Conservation (phyloP, 2,329 filamentous ascomycete genomes). For the Diaporthe longicolla region DNA sequence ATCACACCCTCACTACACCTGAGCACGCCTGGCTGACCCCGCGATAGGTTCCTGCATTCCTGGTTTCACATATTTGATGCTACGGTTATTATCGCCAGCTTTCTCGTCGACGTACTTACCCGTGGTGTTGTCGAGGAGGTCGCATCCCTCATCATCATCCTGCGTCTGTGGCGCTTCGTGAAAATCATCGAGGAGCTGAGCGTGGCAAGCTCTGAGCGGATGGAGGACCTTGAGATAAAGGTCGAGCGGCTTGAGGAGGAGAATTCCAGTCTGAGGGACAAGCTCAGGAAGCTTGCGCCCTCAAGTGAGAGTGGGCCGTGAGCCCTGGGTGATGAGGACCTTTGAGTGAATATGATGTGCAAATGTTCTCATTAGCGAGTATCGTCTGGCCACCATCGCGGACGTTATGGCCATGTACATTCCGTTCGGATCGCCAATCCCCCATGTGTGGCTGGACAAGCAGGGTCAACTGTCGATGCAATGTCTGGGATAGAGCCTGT, state of each 20-base stretch:
- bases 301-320: slow-evolving; percentile 1
- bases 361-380: background rate
- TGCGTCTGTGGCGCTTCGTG: slow-evolving; percentile 78
- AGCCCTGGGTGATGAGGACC: background rate
- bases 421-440: background rate
- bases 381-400: background rate
- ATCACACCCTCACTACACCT: slow-evolving; percentile 20
- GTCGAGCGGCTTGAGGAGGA: slow-evolving; percentile 67
- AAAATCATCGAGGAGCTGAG: slow-evolving; percentile 80
- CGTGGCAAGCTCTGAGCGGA: slow-evolving; percentile 73
- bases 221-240: slow-evolving; percentile 68
- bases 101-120: slow-evolving; percentile 73
- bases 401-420: background rate
- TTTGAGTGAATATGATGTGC: background rate
- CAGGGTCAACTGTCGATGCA: background rate
- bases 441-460: background rate
- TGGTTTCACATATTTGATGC: slow-evolving; percentile 77
- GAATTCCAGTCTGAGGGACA: slow-evolving; percentile 53
- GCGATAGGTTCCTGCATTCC: slow-evolving; percentile 66
- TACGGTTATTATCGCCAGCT: slow-evolving; percentile 72
- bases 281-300: slow-evolving; percentile 38
- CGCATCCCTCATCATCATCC: slow-evolving; percentile 74
- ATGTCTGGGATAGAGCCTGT: slow-evolving; percentile 5
- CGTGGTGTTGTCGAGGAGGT: slow-evolving; percentile 74
- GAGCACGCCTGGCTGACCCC: background rate